Evolutionary conservation across 2,329 filamentous ascomycete species (phyloP).

Genomic region (Epichloe sp.): DNA sequence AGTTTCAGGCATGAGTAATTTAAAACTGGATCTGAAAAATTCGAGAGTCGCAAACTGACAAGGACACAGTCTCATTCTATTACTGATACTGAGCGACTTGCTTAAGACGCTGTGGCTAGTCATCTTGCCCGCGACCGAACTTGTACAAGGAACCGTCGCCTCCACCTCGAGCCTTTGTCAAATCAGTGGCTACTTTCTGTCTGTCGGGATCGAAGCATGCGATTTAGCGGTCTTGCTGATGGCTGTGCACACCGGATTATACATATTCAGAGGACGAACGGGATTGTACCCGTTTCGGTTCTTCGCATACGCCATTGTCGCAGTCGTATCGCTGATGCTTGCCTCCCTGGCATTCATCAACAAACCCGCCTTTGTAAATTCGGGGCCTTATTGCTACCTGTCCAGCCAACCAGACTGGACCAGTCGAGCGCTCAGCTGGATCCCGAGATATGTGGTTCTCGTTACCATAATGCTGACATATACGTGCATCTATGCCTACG

Average conservation of each 20-base stretch:
- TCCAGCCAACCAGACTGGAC: constrained; percentile 57
- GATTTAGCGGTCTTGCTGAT: constrained; percentile 63
- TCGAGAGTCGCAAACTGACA: not conserved
- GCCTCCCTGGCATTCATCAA: constrained; percentile 52
- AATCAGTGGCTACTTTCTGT: constrained; percentile 53
- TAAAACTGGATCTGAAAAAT: not conserved
- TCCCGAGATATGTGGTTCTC: constrained; percentile 60
- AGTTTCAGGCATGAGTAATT: constrained; percentile 52
- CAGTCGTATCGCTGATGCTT: constrained; percentile 44
- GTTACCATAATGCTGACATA: constrained; percentile 51
- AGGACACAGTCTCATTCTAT: constrained; percentile 50
- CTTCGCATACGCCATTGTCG: constrained; percentile 42
- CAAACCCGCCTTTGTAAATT: constrained; percentile 42
- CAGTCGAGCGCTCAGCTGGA: constrained; percentile 54
- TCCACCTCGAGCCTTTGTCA: constrained; percentile 49
- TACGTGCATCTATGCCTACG: constrained; percentile 56
- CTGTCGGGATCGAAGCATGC: constrained; percentile 53
- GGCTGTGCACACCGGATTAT: constrained; percentile 57
- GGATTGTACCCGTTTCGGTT: constrained; percentile 57
- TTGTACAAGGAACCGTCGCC: constrained; percentile 35
- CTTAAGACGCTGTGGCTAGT: constrained; percentile 58
- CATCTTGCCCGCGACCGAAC: constrained; percentile 46
- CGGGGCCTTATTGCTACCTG: constrained; percentile 57
- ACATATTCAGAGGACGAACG: constrained; percentile 51
- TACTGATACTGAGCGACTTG: constrained; percentile 60